Evolutionary conservation across 441 rosid species (phyloP), one percentile per base, ranked within the genome.

Genomic region (Bruguiera hainesii): DNA sequence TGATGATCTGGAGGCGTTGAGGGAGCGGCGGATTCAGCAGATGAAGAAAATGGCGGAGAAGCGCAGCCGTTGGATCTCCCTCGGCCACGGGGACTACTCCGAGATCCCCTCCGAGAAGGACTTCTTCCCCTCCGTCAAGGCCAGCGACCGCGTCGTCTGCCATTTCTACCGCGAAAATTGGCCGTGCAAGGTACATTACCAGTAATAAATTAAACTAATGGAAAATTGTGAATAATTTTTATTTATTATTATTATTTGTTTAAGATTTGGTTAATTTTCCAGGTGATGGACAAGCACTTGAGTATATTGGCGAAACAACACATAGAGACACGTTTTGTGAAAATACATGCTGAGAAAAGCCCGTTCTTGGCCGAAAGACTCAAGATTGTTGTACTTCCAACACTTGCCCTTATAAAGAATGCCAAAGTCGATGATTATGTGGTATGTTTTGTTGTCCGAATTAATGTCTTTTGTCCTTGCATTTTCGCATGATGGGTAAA

Each of bases 31-130:
- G 72, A 62, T 94, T 53, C 84, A 78, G 70, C 98, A 94, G 81
- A 91, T 94, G 98, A 94, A 94, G 85, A 87, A 82, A 73, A 84
- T 94, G 96, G 96, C 95, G 0, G 97, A 91, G 90, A 93, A 88
- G 84, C 83, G 82, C 46, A 87, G 77, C 79, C 96, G 93, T 71
- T 94, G 98, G 98, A 81, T 91, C 79, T 83, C 95, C 46, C 89
- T 86, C n/a, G 97, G 98, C 59, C 98, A 94, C 61, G 89, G 97
- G 7, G 97, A 89, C 29, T 91, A 91, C 77, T 53, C 93, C 13
- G 96, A 91, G 81, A 93, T 91, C 58, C 81, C 77, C 16, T 74
- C 76, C 6, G 98, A 94, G 82, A 94, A 91, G 68, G 96, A 93
- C 37, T 89, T 94, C 80, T 94, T 94, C 82, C 68, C 92, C 23